Percentiles rank a stretch among this genome's conserved stretches.
Evolutionary conservation across 495 filamentous ascomycete species (phyloP).

Genomic region (Collariella sp.): DNA sequence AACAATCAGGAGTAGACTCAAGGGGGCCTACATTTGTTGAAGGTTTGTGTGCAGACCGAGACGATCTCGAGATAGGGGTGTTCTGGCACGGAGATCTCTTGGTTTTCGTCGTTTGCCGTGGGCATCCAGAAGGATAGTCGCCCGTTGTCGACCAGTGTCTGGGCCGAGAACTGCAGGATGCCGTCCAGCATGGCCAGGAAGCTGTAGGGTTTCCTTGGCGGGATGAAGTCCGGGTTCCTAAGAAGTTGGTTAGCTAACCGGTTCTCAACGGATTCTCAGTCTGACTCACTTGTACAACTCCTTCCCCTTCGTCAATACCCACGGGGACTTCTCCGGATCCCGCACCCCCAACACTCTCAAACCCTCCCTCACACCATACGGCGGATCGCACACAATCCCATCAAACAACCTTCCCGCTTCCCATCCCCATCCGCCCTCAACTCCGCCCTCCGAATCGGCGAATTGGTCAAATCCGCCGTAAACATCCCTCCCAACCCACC

Average conservation of each 20-base stretch:
- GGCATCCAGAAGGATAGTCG: conserved; percentile 96
- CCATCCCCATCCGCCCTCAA: conserved; percentile 16
- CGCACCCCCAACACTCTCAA: conserved; percentile 74
- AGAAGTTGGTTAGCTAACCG: not conserved
- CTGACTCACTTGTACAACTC: conserved; percentile 56
- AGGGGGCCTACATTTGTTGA: conserved; percentile 64
- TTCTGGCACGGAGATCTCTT: conserved; percentile 64
- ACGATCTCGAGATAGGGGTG: conserved; percentile 72
- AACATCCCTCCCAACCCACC: conserved; percentile 63
- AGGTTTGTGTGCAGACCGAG: conserved; percentile 71
- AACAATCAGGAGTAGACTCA: not conserved
- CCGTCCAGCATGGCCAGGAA: conserved; percentile 84
- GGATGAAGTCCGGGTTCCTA: conserved; percentile 69
- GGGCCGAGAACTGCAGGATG: conserved; percentile 71
- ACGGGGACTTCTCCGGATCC: conserved; percentile 51
- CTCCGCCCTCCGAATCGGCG: conserved; percentile 51
- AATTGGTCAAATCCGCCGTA: conserved; percentile 81
- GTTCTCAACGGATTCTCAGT: not conserved
- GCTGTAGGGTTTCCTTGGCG: conserved; percentile 85
- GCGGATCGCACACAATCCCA: conserved; percentile 92
- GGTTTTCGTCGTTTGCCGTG: conserved; percentile 67
- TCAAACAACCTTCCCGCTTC: conserved; percentile 55
- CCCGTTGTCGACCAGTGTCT: conserved; percentile 72
- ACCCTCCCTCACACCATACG: conserved; percentile 94
- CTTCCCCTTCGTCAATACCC: conserved; percentile 60